Evolutionary conservation across 257 asterid genomes (phyloP), one percentile per base, ranked within the genome.

Genomic region (Gardenia jasminoides): DNA sequence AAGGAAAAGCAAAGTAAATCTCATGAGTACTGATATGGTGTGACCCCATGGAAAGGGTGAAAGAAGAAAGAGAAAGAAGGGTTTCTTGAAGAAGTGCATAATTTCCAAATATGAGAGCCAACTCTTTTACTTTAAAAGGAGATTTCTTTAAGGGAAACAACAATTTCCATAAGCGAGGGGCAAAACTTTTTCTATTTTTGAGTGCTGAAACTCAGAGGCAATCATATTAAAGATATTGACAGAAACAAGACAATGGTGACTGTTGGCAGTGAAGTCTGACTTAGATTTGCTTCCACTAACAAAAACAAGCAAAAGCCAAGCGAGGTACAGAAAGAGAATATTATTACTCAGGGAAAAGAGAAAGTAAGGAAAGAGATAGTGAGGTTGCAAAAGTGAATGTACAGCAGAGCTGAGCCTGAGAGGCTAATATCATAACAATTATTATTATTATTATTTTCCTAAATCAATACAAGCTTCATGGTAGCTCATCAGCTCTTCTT

Each of bases 261-360:
- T 68, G 72, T 72, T 61, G 80, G 75, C 70, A 58, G 61, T 52
- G 54, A 76, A 84, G n/a, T 82, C 89, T 82, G 88, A 85, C 91
- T 79, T 78, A 88, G 93, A 90, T 86, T 84, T 90, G 79, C 86
- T 81, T 50, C 80, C 79, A 80, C 79, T 71, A 69, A 84, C 97
- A 85, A 81, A 85, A 84, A 71, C 69, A 70, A 85, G 78, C 64
- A 90, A 87, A 80, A 78, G 82, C 90, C 91, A 88, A 89, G 81
- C 61, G 75, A 79, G 85, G 70, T 81, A 4, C 75, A 47, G 80
- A 90, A 90, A 87, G 97, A 76, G 88, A 82, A 82, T 83, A 84
- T 88, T 80, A 90, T 78, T 83, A 90, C 93, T 88, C 94, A 87
- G 66, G 66, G 77, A 80, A 88, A 87, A 76, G 80, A 84, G 94